Evolutionary conservation across 306 rosid species (phyloP).

Genomic region (Dryas octopetala): DNA sequence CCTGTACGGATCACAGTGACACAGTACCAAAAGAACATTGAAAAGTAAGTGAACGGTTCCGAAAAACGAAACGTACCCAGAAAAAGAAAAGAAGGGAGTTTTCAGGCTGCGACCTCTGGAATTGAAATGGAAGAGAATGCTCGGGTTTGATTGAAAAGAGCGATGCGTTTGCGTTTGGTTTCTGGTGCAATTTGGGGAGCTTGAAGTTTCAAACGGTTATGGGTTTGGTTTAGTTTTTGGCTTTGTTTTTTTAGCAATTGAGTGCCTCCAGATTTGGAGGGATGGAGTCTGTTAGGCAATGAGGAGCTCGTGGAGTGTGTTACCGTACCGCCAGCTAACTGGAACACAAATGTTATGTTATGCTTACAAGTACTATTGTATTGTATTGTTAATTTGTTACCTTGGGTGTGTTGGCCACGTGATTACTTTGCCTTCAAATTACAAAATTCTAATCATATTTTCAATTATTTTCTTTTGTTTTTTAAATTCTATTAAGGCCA

Average conservation of each 20-base stretch:
- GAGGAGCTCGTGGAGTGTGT: slow-evolving; percentile 27
- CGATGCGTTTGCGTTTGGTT: slow-evolving; percentile 2
- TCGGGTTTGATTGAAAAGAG: neutral
- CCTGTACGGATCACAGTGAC: neutral
- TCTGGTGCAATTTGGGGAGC: neutral
- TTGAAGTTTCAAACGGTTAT: neutral
- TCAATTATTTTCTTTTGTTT: too few species aligned
- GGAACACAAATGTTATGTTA: neutral
- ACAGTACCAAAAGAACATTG: neutral
- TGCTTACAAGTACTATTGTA: neutral
- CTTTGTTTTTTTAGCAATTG: neutral
- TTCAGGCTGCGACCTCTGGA: neutral
- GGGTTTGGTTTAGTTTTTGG: neutral
- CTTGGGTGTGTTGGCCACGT: too few species aligned
- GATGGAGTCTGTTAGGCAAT: slow-evolving; percentile 26
- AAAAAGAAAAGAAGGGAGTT: neutral
- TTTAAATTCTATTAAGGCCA: too few species aligned
- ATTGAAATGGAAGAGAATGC: neutral
- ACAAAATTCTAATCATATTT: too few species aligned
- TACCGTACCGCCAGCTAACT: neutral
- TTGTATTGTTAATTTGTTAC: too few species aligned
- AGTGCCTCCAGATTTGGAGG: neutral
- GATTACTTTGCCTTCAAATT: too few species aligned
- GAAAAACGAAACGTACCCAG: slow-evolving; percentile 12
- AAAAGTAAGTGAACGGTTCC: neutral